Percentiles rank a stretch among this genome's conserved stretches.
These are phyloP conservation scores for Plantago ovata DNA, from an alignment of 257 asterid species.

Conservation along the genomic window DNA sequence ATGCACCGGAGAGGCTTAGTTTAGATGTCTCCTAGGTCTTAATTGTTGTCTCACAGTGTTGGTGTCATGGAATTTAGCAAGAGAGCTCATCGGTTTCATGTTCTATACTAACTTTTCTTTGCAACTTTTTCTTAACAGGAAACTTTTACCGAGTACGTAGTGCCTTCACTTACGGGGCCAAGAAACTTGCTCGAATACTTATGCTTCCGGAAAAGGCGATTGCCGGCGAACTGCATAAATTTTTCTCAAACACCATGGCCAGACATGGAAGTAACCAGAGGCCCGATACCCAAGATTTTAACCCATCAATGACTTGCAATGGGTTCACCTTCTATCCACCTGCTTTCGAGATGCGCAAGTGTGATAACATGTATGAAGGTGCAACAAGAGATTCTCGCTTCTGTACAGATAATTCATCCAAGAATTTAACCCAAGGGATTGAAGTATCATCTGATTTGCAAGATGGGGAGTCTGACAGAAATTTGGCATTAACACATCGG, in stretches of 20 bases:
- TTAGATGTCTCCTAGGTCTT: neutral
- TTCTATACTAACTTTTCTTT: neutral
- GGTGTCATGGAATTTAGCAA: neutral
- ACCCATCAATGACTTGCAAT: slow-evolving; percentile 16
- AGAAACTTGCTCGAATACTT: slow-evolving; percentile 60
- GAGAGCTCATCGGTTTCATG: neutral
- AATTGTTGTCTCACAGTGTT: neutral
- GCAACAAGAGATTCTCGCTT: slow-evolving; percentile 14
- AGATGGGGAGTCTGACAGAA: neutral
- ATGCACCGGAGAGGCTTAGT: neutral
- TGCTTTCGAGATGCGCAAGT: slow-evolving; percentile 24
- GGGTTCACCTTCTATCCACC: slow-evolving; percentile 22
- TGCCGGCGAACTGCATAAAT: slow-evolving; percentile 48
- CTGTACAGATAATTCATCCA: neutral
- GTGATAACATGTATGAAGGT: slow-evolving; percentile 14
- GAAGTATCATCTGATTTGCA: slow-evolving; percentile 4
- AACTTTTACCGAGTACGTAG: slow-evolving; percentile 82
- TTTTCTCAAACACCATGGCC: slow-evolving; percentile 65
- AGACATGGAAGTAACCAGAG: slow-evolving; percentile 60
- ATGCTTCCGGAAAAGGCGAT: slow-evolving; percentile 43
- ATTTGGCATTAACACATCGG: slow-evolving; percentile 5
- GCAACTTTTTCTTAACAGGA: slow-evolving; percentile 33
- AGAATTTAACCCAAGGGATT: neutral
- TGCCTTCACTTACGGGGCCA: slow-evolving; percentile 79
- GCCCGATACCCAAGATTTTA: slow-evolving; percentile 46